phyloP scores from a whole-genome alignment of 164 flowering plant species.

The Houttuynia cordata region DNA sequence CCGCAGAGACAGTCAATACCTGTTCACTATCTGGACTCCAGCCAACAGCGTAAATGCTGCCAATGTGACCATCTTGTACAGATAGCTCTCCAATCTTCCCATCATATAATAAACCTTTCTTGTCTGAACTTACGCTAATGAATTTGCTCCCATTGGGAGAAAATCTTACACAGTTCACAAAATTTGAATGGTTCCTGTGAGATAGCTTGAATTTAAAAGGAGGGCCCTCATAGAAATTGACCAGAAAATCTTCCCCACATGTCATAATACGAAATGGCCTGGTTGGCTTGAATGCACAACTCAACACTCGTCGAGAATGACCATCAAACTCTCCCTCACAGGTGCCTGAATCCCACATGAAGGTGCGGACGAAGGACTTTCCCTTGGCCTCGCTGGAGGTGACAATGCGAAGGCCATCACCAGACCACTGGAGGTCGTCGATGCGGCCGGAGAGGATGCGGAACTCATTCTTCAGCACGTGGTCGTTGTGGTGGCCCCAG shows the following conservation, averaged over 20 bases:
- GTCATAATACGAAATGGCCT: constrained; percentile 93
- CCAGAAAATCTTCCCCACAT: constrained; percentile 98
- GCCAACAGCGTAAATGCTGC: constrained; percentile 93
- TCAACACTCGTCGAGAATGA: constrained; percentile 78
- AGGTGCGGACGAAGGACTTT: constrained; percentile 80
- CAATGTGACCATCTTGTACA: constrained; percentile 76
- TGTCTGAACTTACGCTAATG: no score
- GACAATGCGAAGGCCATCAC: constrained; percentile 74
- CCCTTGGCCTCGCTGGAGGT: constrained; percentile 95
- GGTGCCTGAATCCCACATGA: constrained; percentile 94
- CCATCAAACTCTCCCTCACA: constrained; percentile 98
- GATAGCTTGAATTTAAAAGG: no score
- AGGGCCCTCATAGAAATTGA: no score
- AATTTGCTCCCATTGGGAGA: no score
- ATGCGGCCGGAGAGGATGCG: constrained; percentile 81
- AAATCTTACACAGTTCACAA: no score
- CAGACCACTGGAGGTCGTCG: constrained; percentile 95
- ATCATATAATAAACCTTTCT: constrained; percentile 73
- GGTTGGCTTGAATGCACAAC: constrained; percentile 92
- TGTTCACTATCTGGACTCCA: no score
- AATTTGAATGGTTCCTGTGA: no score
- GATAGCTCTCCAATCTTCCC: constrained; percentile 79
- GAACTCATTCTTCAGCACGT: constrained; percentile 79
- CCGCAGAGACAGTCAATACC: no score
- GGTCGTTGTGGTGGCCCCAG: constrained; percentile 73